phyloP scores from a whole-genome alignment of 164 flowering plant species.

The Cinnamomum chago region DNA sequence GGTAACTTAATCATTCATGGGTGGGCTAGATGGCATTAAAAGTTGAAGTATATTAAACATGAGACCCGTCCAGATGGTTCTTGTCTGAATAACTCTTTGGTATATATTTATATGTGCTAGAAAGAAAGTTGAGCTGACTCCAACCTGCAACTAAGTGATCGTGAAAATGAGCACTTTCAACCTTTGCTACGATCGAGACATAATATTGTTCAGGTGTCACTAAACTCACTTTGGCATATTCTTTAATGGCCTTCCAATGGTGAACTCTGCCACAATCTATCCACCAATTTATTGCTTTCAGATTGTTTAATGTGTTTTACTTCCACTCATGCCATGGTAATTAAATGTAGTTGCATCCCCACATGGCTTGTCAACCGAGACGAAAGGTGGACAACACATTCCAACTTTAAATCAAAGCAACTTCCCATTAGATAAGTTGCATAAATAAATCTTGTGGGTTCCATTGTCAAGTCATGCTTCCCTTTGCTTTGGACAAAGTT shows the following conservation, averaged over 20 bases:
- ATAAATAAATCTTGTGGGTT: not conserved
- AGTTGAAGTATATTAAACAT: no score
- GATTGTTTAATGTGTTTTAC: not conserved
- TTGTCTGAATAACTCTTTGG: no score
- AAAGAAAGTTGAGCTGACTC: no score
- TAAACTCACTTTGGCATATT: not conserved
- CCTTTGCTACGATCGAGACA: no score
- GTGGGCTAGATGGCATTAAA: no score
- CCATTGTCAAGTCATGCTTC: not conserved
- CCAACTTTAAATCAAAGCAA: conserved; percentile 2
- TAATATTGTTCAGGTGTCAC: not conserved
- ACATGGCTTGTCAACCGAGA: not conserved
- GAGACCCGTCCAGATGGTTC: no score
- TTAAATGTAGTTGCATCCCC: not conserved
- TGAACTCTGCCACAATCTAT: not conserved
- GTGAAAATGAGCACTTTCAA: no score
- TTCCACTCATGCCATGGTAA: not conserved
- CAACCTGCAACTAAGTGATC: no score
- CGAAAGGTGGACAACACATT: not conserved
- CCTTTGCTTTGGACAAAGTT: not conserved
- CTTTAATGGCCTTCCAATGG: not conserved
- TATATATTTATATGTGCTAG: no score
- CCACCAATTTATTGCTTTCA: not conserved
- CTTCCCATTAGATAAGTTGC: not conserved
- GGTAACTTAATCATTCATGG: no score